Evolutionary conservation across 768 basidiomycete genomes (phyloP).

Genomic region (Termitomyces sp.): DNA sequence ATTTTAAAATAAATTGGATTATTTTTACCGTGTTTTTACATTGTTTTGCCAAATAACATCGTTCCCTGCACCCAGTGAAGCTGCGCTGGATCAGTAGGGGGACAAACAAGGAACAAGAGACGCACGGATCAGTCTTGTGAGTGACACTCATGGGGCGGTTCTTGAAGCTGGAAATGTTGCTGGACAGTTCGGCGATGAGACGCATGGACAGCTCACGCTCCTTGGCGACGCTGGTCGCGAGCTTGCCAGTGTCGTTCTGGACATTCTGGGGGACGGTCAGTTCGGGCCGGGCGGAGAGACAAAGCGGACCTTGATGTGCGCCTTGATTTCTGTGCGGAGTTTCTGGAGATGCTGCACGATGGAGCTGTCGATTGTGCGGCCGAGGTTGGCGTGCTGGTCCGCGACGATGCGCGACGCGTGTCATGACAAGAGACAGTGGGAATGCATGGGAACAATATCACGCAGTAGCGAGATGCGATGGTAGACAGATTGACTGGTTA

Average conservation of each 20-base stretch:
- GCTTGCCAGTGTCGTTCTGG: slow-evolving; percentile 92
- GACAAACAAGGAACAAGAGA: slow-evolving; percentile 17
- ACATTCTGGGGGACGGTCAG: slow-evolving; percentile 51
- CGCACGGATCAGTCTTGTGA: slow-evolving; percentile 79
- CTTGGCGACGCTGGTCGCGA: slow-evolving; percentile 86
- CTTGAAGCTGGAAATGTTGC: slow-evolving; percentile 86
- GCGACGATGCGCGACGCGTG: slow-evolving; percentile 66
- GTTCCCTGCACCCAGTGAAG: no score
- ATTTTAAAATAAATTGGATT: no score
- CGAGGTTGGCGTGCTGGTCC: slow-evolving; percentile 94
- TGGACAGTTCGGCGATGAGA: slow-evolving; percentile 82
- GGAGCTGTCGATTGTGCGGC: slow-evolving; percentile 92
- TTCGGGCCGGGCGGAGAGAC: neutral
- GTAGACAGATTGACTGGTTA: no score
- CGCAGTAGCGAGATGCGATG: no score
- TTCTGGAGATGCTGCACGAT: slow-evolving; percentile 98
- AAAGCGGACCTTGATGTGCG: slow-evolving; percentile 80
- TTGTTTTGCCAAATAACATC: no score
- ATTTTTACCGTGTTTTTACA: no score
- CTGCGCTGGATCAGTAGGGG: slow-evolving; percentile 22
- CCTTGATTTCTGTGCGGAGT: slow-evolving; percentile 92
- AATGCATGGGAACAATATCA: no score
- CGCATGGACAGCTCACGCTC: slow-evolving; percentile 87
- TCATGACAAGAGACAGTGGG: no score
- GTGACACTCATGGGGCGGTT: slow-evolving; percentile 89